Conservation (phyloP, 1,284 basidiomycete species). For the Tilletia horrida region DNA sequence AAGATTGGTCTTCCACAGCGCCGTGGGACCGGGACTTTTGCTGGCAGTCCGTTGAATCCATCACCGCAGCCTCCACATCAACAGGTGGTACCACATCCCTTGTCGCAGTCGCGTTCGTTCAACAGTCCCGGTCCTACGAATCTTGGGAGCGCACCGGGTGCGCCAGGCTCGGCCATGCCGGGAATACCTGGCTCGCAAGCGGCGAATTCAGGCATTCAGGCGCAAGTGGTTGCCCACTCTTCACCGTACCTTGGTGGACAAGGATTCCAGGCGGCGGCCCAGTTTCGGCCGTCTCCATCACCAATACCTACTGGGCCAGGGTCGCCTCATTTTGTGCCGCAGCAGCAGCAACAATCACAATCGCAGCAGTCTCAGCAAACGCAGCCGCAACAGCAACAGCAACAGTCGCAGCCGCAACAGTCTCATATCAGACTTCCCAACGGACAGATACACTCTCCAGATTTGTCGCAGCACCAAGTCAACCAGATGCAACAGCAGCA, state of each 20-base stretch:
- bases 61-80: conserved; percentile 16
- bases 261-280: background rate
- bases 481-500: conserved; percentile 19
- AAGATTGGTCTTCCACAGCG: conserved; percentile 4
- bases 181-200: conserved; percentile 7
- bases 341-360: background rate
- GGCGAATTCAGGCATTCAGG: background rate
- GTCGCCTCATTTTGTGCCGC: conserved; percentile 10
- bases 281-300: background rate
- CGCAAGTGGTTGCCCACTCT: background rate
- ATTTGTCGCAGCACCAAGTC: conserved; percentile 2
- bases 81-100: conserved; percentile 17
- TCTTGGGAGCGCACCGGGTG: background rate
- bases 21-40: conserved; percentile 3
- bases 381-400: conserved; percentile 5
- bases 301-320: conserved; percentile 7
- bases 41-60: conserved; percentile 9
- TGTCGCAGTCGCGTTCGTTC: conserved; percentile 21
- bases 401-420: background rate
- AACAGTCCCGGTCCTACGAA: conserved; percentile 9
- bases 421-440: background rate
- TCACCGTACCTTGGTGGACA: background rate
- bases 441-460: conserved; percentile 1
- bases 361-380: background rate
- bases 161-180: background rate